phyloP scores from a whole-genome alignment of 352 stramenopile genomes.

The Plasmopara viticola region DNA sequence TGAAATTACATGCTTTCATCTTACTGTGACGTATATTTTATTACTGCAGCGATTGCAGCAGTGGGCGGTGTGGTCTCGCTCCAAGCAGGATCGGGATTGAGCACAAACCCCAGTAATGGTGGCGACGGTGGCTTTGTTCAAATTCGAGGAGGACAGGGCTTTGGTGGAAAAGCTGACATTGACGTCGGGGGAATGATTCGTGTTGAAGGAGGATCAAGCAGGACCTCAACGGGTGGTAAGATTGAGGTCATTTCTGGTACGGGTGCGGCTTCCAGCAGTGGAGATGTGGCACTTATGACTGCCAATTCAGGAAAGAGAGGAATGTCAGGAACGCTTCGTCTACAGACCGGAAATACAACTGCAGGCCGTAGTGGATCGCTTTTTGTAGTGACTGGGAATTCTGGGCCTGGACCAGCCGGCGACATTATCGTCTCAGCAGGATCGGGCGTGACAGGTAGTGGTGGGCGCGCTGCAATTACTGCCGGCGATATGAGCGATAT shows the following conservation, averaged over 20 bases:
- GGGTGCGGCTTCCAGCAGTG: slow-evolving; percentile 45
- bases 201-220: slow-evolving; percentile 49
- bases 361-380: slow-evolving; percentile 67
- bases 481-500: slow-evolving; percentile 48
- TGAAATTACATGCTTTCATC: not conserved
- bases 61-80: slow-evolving; percentile 45
- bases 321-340: slow-evolving; percentile 63
- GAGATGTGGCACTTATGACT: slow-evolving; percentile 54
- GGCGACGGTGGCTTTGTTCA: slow-evolving; percentile 54
- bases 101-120: slow-evolving; percentile 35
- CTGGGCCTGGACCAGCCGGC: slow-evolving; percentile 61
- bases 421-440: slow-evolving; percentile 75
- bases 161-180: slow-evolving; percentile 31
- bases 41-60: slow-evolving; percentile 27
- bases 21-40: slow-evolving; percentile 5
- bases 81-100: slow-evolving; percentile 49
- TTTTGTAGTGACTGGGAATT: slow-evolving; percentile 64
- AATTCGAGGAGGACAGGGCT: slow-evolving; percentile 48
- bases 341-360: slow-evolving; percentile 71
- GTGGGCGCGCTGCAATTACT: slow-evolving; percentile 70
- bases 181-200: slow-evolving; percentile 56
- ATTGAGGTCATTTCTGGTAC: slow-evolving; percentile 54
- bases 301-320: slow-evolving; percentile 70
- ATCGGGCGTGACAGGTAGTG: slow-evolving; percentile 71
- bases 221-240: slow-evolving; percentile 48